A percentile compares a stretch with the other conserved stretches of the same genome.
These are phyloP conservation scores for Digitaria exilis DNA, from an alignment of 202 grass and related monocot genomes.

Conservation along the genomic window DNA sequence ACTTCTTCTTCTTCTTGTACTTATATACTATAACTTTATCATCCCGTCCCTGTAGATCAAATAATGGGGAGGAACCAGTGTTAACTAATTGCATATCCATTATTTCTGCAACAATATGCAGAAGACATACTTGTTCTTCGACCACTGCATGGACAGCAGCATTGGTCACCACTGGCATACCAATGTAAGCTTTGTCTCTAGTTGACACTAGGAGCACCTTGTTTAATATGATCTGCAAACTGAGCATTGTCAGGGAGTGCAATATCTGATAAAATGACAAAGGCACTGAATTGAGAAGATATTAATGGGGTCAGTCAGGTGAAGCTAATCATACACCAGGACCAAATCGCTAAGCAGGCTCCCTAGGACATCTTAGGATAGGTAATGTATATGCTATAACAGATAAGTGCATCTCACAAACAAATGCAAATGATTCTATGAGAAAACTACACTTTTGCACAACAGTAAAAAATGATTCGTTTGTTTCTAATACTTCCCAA, in stretches of 20 bases:
- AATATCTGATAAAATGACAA: slow-evolving; percentile 21
- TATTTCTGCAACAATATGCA: background rate
- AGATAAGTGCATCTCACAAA: background rate
- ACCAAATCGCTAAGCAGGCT: background rate
- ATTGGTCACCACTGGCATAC: slow-evolving; percentile 93
- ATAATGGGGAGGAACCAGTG: slow-evolving; percentile 24
- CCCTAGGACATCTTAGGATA: background rate
- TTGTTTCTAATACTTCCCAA: slow-evolving; percentile 11
- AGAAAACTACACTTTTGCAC: background rate
- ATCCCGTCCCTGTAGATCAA: slow-evolving; percentile 75
- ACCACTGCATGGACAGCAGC: slow-evolving; percentile 90
- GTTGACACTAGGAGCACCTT: slow-evolving; percentile 94
- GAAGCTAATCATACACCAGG: slow-evolving; percentile 3
- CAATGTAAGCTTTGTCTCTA: slow-evolving; percentile 86
- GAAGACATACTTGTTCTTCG: slow-evolving; percentile 78
- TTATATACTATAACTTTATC: slow-evolving; percentile 90
- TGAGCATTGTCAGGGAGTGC: slow-evolving; percentile 16
- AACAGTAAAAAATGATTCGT: background rate
- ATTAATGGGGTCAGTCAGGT: background rate
- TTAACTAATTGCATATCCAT: slow-evolving; percentile 19
- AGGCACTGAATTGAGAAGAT: background rate
- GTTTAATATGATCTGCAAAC: slow-evolving; percentile 88
- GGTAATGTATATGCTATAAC: slow-evolving; percentile 14
- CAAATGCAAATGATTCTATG: slow-evolving; percentile 5
- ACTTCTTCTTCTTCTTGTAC: slow-evolving; percentile 98